Base-by-base conservation (phyloP, 306 rosid genomes). In the Glycine tomentella region DNA sequence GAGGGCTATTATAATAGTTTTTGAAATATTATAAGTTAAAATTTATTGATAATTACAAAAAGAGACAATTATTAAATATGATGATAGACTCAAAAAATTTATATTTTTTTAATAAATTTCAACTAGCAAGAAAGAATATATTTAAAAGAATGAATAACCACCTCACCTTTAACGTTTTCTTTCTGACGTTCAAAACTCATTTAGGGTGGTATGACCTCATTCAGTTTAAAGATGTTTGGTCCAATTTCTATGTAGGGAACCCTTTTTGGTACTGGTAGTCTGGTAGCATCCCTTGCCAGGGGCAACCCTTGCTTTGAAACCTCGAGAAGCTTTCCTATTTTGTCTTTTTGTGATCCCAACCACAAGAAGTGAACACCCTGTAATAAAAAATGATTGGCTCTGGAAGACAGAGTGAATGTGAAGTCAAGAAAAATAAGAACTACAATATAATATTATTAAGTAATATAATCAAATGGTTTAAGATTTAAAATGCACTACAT, bases 301-400 rank as follows among this genome's bases (percentile, higher is more conserved):
- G 56, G 40, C 8, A 44, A 69, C 75, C 69, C 65, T n/a, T 25
- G 31, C 31, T 74, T n/a, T 79, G 17, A 48, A 61, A 69, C 76
- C 49, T 80, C 72, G 8, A 17, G 10, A 69, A 58, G 9, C 42
- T 33, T 81, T 31, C 59, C 33, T 9, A 3, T 44, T 17, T 75
- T 74, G 77, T 59, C 72, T 2, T 75, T 13, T 75, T 57, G 45
- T 75, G 72, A 48, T 48, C 55, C 25, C 72, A 16, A 57, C 85
- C 85, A 82, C 85, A 75, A 16, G 64, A 75, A 45, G 4, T 56
- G 64, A 81, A 46, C 17, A 69, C 61, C 63, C 6, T 44, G 7
- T 15, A 57, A 57, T 34, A 34, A 75, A 25, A 67, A 46, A 68
- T 75, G 76, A 7, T 34, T 67, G 71, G 80, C 42, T 67, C 33